Percentiles rank a stretch among this genome's conserved stretches.
These are phyloP conservation scores for Ophiostoma sp. DNA, from an alignment of 2,329 filamentous ascomycete species.

Conservation along the genomic window DNA sequence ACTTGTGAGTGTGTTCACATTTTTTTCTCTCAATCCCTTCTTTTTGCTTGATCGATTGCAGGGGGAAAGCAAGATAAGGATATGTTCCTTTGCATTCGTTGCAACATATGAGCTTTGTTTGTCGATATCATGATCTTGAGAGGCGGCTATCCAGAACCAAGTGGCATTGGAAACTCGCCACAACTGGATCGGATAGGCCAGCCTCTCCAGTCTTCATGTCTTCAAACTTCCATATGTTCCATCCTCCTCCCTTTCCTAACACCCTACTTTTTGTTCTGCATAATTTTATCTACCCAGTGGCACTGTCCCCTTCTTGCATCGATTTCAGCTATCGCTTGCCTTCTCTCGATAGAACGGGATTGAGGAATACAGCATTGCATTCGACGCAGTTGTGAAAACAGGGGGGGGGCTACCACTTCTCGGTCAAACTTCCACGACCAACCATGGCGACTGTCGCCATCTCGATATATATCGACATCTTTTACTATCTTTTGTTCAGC, in stretches of 20 bases:
- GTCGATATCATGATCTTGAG: background rate
- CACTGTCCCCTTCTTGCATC: slow-evolving; percentile 10
- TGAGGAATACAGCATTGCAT: background rate
- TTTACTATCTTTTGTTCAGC: background rate
- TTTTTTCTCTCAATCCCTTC: slow-evolving; percentile 1
- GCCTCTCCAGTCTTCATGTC: background rate
- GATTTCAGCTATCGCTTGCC: background rate
- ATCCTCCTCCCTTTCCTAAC: background rate
- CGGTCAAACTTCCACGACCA: background rate
- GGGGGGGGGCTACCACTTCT: slow-evolving; percentile 1
- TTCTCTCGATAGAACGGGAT: slow-evolving; percentile 9
- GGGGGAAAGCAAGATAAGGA: slow-evolving; percentile 3
- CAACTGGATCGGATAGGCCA: background rate
- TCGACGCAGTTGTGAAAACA: slow-evolving; percentile 8
- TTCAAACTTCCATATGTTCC: background rate
- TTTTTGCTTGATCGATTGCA: background rate
- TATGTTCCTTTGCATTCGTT: background rate
- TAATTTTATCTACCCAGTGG: slow-evolving; percentile 6
- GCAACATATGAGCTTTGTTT: background rate
- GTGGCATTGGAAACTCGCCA: slow-evolving; percentile 18
- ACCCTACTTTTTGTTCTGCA: background rate
- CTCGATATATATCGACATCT: background rate
- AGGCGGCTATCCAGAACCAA: background rate
- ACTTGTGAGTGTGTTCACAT: slow-evolving; percentile 14
- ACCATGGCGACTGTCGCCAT: slow-evolving; percentile 2